These are phyloP conservation scores for Colletotrichum orbiculare DNA, from an alignment of 2,329 filamentous ascomycete genomes.

Conservation along the genomic window DNA sequence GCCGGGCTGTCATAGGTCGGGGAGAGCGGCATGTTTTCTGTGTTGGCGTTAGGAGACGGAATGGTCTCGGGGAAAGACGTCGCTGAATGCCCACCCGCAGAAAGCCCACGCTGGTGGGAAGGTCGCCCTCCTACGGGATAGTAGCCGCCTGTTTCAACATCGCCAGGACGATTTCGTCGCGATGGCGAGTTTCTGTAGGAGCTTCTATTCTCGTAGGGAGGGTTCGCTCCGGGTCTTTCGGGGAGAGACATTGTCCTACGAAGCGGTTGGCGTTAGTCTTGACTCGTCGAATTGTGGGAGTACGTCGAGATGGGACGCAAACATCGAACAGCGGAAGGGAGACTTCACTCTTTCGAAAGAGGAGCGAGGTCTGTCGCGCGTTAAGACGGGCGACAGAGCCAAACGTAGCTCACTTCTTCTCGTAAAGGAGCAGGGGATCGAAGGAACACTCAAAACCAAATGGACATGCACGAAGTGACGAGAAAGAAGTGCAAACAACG, in stretches of 20 bases:
- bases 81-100: constrained; percentile 63
- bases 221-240: constrained; percentile 72
- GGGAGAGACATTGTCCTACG: constrained; percentile 69
- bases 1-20: constrained; percentile 53
- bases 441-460: constrained; percentile 1
- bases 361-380: constrained; percentile 29
- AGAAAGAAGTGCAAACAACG: constrained; percentile 7
- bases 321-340: constrained; percentile 4
- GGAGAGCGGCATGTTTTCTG: constrained; percentile 67
- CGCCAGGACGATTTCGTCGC: constrained; percentile 72
- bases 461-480: constrained; percentile 2
- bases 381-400: constrained; percentile 19
- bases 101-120: constrained; percentile 66
- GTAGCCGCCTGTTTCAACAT: constrained; percentile 75
- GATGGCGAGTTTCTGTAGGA: constrained; percentile 76
- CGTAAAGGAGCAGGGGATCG: constrained; percentile 8
- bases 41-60: constrained; percentile 63
- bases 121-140: constrained; percentile 54
- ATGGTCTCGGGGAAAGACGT: constrained; percentile 70
- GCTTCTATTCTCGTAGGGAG: constrained; percentile 69
- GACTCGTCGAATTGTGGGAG: neutral
- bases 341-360: constrained; percentile 38
- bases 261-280: constrained; percentile 27
- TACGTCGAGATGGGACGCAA: constrained; percentile 10
- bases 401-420: constrained; percentile 15